Conservation (phyloP, 2,329 filamentous ascomycete species). For the Microdochium trichocladiopsis region DNA sequence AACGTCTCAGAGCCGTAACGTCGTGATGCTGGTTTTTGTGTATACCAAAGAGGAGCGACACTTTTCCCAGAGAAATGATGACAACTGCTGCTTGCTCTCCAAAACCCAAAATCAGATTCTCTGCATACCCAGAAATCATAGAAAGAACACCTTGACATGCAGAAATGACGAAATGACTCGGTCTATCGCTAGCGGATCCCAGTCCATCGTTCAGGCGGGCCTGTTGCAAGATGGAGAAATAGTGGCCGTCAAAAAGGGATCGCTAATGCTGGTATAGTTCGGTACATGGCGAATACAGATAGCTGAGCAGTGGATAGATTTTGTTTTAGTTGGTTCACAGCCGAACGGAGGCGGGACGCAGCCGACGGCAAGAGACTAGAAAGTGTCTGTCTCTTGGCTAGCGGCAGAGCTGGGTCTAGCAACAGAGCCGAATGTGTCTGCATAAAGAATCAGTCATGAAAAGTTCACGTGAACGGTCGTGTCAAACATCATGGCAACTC, state of each 20-base stretch:
- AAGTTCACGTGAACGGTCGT: background rate
- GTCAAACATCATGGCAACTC: conserved; percentile 12
- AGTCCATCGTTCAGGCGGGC: too few species aligned
- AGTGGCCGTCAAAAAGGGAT: too few species aligned
- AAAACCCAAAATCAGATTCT: too few species aligned
- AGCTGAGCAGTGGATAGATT: too few species aligned
- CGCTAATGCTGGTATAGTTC: too few species aligned
- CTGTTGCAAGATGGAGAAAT: too few species aligned
- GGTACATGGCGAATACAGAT: too few species aligned
- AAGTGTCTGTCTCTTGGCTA: conserved; percentile 47
- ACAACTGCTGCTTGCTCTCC: background rate
- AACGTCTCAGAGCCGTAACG: background rate
- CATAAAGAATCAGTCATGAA: conserved; percentile 5
- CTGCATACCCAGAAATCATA: too few species aligned
- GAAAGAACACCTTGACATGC: too few species aligned
- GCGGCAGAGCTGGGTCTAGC: conserved; percentile 22
- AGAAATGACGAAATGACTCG: too few species aligned
- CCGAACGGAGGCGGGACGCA: background rate
- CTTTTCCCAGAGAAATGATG: background rate
- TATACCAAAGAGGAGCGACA: background rate
- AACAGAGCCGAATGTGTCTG: conserved; percentile 47
- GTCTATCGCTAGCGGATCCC: too few species aligned
- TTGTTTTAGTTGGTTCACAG: background rate
- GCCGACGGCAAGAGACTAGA: conserved; percentile 25
- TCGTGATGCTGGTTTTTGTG: background rate